Evolutionary conservation across 345 rosid genomes (phyloP), one percentile per base, ranked within the genome.

Genomic region (Bruguiera parviflora): DNA sequence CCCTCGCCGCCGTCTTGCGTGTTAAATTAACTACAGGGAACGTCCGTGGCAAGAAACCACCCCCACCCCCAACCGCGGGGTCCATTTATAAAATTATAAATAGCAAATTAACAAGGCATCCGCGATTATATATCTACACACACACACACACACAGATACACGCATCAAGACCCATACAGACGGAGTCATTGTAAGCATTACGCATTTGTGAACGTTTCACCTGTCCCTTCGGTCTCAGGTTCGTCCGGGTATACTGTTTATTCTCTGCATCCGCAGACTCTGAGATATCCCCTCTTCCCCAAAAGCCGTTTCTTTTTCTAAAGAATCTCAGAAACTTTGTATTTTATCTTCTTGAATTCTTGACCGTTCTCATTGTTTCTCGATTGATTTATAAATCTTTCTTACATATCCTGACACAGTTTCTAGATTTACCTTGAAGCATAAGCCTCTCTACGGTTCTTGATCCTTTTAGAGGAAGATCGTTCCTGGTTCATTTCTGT

Each of bases 41-140:
- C 85, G 80, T 89, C 77, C 65, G 58, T 63, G 61, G 77, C 85
- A 87, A 89, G 87, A 73, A 82, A 84, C 58, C 69, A 35, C 72
- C 8, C 24, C 51, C 53, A n/a, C n/a, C n/a, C n/a, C n/a, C n/a
- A n/a, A n/a, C n/a, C n/a, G 2, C 28, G 28, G 28, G 28, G 5
- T 29, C 37, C 5, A 13, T 13, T 60, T 31, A 43, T 43, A 33
- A 33, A 33, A 33, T 33, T 7, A 15, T 43, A 43, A 13, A 43
- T 13, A 43, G 15, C 49, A 43, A 43, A 13, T 13, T 43, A 43
- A 43, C 60, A 24, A 21, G 21, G 19, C 35, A 11, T 18, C 5
- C 49, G 10, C 16, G 15, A 22, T 1, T 5, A 2, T 55, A 21
- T 55, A 55, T 52, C 20, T 53, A n/a, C 5, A 53, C 24, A 49